Base-by-base conservation (phyloP, 768 basidiomycete species). In the Lentinula raphanica region DNA sequence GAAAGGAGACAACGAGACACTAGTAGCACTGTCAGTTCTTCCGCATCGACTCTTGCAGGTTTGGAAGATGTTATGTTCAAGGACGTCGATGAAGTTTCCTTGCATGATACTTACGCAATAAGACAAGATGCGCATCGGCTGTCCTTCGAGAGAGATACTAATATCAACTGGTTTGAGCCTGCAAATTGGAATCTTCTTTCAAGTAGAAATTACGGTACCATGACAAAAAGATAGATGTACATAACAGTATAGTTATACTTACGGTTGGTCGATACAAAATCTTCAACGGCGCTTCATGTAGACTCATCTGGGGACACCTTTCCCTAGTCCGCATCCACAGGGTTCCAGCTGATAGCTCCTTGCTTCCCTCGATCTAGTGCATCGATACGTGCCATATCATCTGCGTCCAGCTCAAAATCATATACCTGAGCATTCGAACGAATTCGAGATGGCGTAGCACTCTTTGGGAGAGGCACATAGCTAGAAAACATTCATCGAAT, bases 331-430 rank as follows among this genome's bases (percentile, higher is more conserved):
- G 69, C 76, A 62, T 89, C 78, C 29, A 93, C 81, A 5, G 92
- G 92, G 65, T 96, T 92, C 94, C 93, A 96, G 60, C 81, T 86
- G 44, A 90, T 72, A 0, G 87, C 83, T 2, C 93, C 93, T 0
- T 76, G 79, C 51, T 84, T 78, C 0, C 90, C 94, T 50, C 76
- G 71, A 66, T 96, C 92, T 1, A 96, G 75, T 0, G 69, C 74
- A 66, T 94, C 85, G 12, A 97, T 73, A 27, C 68, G 69, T 1
- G 64, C 63, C 76, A 96, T 83, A 55, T 94, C 92, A 44, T 84
- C 84, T 23, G 69, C 67, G 48, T 67, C 69, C 21, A 97, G 74
- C 54, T 82, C 82, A 63, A 95, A 95, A 65, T 90, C 86, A 59
- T 83, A 95, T 0, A 96, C 67, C 25, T 88, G 69, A 1, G 83